Conservation (phyloP, 306 rosid species). For the Inga leiocalycina region DNA sequence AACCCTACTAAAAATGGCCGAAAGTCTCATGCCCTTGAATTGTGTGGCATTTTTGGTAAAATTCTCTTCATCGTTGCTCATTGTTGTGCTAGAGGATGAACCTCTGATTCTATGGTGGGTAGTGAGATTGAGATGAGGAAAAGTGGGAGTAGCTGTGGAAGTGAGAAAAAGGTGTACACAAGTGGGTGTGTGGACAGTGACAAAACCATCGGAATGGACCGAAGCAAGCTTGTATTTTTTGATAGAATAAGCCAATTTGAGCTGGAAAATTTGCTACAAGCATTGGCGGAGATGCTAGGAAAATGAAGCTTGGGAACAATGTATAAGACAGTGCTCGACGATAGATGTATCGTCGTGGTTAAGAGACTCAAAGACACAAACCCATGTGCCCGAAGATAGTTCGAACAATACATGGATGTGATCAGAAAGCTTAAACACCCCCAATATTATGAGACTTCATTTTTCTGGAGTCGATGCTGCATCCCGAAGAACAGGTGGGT, state of each 20-base stretch:
- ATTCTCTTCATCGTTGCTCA: constrained; percentile 67
- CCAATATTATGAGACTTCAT: no score
- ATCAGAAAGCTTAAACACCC: no score
- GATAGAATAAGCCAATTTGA: no score
- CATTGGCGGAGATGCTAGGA: no score
- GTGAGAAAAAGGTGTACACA: constrained; percentile 68
- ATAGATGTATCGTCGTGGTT: no score
- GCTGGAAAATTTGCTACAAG: no score
- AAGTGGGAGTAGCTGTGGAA: constrained; percentile 74
- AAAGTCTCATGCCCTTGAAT: not conserved
- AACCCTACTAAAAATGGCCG: no score
- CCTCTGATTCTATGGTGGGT: constrained; percentile 48
- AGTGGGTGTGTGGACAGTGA: no score
- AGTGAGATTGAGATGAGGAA: constrained; percentile 70
- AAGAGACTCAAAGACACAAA: constrained; percentile 65
- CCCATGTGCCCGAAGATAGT: constrained; percentile 75
- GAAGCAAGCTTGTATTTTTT: no score
- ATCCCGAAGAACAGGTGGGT: not conserved
- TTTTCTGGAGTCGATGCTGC: no score
- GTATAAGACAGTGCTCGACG: no score
- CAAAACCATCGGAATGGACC: fast-evolving
- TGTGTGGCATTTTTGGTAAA: constrained; percentile 69
- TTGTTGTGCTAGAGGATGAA: constrained; percentile 65
- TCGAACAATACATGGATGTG: constrained; percentile 70
- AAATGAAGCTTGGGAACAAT: no score